Evolutionary conservation across 2,329 filamentous ascomycete genomes (phyloP).

Genomic region (Botrytis squamosa): DNA sequence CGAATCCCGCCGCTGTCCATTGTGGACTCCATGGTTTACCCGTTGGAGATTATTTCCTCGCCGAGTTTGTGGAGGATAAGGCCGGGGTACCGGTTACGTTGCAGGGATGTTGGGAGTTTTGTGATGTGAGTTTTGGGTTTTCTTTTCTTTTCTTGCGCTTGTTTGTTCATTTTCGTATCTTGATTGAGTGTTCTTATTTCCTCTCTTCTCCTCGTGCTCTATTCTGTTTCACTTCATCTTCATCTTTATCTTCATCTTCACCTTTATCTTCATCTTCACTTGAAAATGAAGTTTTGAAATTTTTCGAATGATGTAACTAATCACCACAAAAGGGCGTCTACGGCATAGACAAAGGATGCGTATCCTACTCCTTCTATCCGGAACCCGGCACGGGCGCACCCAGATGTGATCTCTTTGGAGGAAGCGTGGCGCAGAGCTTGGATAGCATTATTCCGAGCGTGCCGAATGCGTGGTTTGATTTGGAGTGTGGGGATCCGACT

Average conservation of each 20-base stretch:
- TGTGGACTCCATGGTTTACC: slow-evolving; percentile 44
- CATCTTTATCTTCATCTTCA: no score
- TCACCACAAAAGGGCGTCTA: slow-evolving; percentile 10
- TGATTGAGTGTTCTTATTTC: not conserved
- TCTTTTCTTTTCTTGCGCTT: no score
- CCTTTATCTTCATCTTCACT: no score
- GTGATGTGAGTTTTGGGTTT: slow-evolving; percentile 35
- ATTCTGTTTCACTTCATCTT: no score
- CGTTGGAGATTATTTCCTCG: slow-evolving; percentile 42
- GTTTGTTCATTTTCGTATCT: not conserved
- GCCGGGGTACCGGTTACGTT: slow-evolving; percentile 41
- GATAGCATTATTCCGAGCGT: slow-evolving; percentile 28
- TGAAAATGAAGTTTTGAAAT: no score
- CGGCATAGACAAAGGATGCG: slow-evolving; percentile 25
- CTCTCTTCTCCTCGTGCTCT: no score
- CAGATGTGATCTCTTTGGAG: slow-evolving; percentile 33
- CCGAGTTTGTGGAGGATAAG: slow-evolving; percentile 42
- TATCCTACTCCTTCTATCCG: slow-evolving; percentile 31
- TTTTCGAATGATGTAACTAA: not conserved
- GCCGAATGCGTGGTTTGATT: slow-evolving; percentile 34
- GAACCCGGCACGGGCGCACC: slow-evolving; percentile 27
- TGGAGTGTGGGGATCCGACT: slow-evolving; percentile 31
- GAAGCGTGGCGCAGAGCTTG: slow-evolving; percentile 31
- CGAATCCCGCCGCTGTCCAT: slow-evolving; percentile 37
- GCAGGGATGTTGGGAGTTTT: slow-evolving; percentile 46